A percentile compares a stretch with the other conserved stretches of the same genome.
Conservation (phyloP, 2,329 filamentous ascomycete genomes). For the Torrubiella hemipterigena region DNA sequence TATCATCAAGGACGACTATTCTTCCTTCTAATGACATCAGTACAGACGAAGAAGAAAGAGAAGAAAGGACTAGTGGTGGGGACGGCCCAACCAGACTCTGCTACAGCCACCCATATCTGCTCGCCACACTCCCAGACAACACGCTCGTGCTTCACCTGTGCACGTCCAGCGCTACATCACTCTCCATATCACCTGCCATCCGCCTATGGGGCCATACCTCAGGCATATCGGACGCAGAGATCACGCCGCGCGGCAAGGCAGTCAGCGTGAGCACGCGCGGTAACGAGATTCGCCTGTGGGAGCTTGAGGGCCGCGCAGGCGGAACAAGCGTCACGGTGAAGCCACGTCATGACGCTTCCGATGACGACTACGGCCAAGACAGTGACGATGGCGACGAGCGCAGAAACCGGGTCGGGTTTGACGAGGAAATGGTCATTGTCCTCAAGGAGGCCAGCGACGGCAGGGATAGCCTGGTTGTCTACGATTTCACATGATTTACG, state of each 20-base stretch:
- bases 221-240: constrained; percentile 73
- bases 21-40: constrained; percentile 6
- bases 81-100: constrained; percentile 50
- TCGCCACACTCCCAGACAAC: constrained; percentile 77
- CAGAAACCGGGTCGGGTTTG: constrained; percentile 68
- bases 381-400: constrained; percentile 19
- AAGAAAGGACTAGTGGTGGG: too few relatives aligned
- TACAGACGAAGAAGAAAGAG: constrained; percentile 8
- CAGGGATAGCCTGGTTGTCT: constrained; percentile 65
- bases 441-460: constrained; percentile 59
- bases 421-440: constrained; percentile 85
- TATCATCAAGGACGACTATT: constrained; percentile 7
- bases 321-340: constrained; percentile 43
- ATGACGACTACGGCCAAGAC: constrained; percentile 4
- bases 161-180: constrained; percentile 52
- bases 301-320: constrained; percentile 60
- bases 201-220: constrained; percentile 88
- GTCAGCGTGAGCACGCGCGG: constrained; percentile 80
- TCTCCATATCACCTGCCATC: constrained; percentile 61
- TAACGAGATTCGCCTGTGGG: constrained; percentile 75
- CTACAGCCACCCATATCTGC: constrained; percentile 72
- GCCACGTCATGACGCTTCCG: constrained; percentile 16
- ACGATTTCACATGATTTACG: constrained; percentile 68
- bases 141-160: constrained; percentile 75
- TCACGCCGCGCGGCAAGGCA: constrained; percentile 74